Evolutionary conservation across 345 rosid genomes (phyloP), one percentile per base, ranked within the genome.

Genomic region (Cardamine chenopodiifolia): DNA sequence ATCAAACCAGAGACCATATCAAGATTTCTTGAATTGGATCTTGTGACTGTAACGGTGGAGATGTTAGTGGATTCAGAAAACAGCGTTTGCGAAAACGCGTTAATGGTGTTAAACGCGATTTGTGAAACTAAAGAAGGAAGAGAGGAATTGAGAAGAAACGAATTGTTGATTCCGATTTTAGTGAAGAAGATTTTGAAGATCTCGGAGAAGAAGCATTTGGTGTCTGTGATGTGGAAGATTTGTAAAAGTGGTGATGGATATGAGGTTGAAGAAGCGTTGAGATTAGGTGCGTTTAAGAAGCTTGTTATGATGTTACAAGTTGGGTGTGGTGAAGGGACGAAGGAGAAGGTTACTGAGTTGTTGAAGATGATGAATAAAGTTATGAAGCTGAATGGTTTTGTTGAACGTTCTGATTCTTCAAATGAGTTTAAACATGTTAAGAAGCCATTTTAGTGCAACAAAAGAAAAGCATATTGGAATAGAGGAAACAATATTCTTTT

Each of bases 241-340:
- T 80, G 91, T 76, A 86, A 81, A 76, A 83, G 58, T 8, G 85
- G 81, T 29, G 78, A 74, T 10, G 80, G 81, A 8, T 63, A 77
- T 62, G 61, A 85, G 23, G 71, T 70, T 6, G 91, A 90, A 61
- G 77, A 77, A 57, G 89, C 90, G 0, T 86, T 93, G 72, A 84
- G 83, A 40, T 82, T 79, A 60, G 95, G 97, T 8, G 98, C 92
- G 50, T 93, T 93, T 68, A 94, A 93, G 70, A 93, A 93, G 84
- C 85, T 90, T 6, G 62, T 93, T 73, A 52, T 93, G 83, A 81
- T 89, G 29, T 73, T 93, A 78, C 98, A 93, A 56, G 83, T 93
- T 15, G 98, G 97, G 0, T 93, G 98, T 40, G 85, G 79, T 6
- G 92, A 82, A 35, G 79, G 65, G 13, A 89, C 90, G 0, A 90